These are phyloP conservation scores for Cymbopogon flexuosus DNA, from an alignment of 202 grass and related monocot genomes.

Conservation along the genomic window DNA sequence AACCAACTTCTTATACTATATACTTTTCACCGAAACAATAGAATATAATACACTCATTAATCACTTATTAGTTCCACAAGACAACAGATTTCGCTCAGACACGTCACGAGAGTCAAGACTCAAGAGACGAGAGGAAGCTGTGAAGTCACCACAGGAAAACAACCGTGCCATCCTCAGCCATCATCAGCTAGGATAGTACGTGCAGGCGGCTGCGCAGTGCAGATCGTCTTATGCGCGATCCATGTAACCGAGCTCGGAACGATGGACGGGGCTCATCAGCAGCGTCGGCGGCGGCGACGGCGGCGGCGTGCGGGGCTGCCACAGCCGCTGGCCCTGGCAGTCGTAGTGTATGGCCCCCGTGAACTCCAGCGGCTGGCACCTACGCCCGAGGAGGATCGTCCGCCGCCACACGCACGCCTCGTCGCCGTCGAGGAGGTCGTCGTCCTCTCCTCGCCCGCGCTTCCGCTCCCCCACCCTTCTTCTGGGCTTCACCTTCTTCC, in stretches of 20 bases:
- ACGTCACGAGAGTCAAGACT: neutral
- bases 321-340: constrained; percentile 36
- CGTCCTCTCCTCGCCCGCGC: neutral
- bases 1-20: neutral
- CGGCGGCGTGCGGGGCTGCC: constrained; percentile 31
- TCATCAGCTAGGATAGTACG: neutral
- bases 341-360: constrained; percentile 66
- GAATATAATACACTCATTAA: neutral
- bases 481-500: constrained; percentile 23
- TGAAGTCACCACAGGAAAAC: neutral
- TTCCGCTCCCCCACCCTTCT: neutral
- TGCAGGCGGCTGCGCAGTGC: neutral
- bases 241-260: constrained; percentile 6
- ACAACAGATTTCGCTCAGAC: neutral
- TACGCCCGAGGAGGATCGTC: constrained; percentile 56
- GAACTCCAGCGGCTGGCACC: constrained; percentile 71
- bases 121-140: neutral
- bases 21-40: neutral
- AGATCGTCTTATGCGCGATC: constrained; percentile 4
- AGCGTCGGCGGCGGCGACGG: constrained; percentile 11
- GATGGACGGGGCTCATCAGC: constrained; percentile 18
- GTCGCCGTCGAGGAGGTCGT: neutral
- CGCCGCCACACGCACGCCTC: constrained; percentile 52
- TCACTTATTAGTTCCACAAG: neutral
- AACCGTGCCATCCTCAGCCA: neutral